Conservation (phyloP, 1,284 basidiomycete species). For the Leccinum proliferum region DNA sequence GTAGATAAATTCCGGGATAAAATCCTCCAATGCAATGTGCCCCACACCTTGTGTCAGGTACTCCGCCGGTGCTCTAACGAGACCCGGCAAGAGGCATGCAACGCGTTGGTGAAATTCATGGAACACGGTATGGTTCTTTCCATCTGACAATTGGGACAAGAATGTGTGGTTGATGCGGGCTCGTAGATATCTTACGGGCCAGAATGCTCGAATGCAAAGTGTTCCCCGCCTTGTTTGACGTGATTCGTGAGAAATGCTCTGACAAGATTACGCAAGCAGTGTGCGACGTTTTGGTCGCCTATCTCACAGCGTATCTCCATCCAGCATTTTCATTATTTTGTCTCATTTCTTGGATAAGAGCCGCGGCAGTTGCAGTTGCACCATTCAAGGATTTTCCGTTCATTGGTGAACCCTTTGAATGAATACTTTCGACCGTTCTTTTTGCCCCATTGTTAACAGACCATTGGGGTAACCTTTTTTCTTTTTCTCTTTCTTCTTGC, state of each 20-base stretch:
- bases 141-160: neutral
- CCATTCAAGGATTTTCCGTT: too few species aligned
- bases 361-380: too few species aligned
- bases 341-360: too few species aligned
- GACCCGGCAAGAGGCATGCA: conserved; percentile 10
- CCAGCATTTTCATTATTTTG: too few species aligned
- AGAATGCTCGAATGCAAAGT: neutral
- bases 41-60: conserved; percentile 17
- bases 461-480: too few species aligned
- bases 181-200: neutral
- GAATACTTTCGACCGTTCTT: too few species aligned
- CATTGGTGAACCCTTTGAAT: too few species aligned
- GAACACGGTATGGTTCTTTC: conserved; percentile 11
- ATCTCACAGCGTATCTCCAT: too few species aligned
- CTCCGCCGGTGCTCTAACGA: conserved; percentile 20
- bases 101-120: conserved; percentile 15
- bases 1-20: conserved; percentile 17
- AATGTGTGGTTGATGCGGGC: neutral
- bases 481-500: too few species aligned
- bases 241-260: neutral
- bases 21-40: conserved; percentile 13
- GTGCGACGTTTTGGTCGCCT: too few species aligned
- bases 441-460: too few species aligned
- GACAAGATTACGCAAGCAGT: neutral
- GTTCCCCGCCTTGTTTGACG: rapidly evolving